These are phyloP conservation scores for Colletotrichum orchidophilum DNA, from an alignment of 2,329 filamentous ascomycete genomes.

Conservation along the genomic window DNA sequence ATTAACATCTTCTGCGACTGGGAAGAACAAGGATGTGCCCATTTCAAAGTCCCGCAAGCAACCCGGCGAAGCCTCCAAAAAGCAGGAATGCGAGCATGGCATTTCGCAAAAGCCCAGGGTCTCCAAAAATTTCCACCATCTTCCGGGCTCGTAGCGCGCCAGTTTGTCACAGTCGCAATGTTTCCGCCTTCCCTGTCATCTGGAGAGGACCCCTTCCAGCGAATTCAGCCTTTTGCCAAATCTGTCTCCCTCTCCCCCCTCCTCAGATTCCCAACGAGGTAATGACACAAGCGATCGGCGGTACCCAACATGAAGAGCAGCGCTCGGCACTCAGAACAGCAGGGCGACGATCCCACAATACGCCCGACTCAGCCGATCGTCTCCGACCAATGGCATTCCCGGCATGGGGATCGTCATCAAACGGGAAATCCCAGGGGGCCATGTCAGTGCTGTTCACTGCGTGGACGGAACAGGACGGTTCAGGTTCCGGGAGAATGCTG, in stretches of 20 bases:
- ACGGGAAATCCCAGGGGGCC: background rate
- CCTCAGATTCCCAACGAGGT: constrained; percentile 5
- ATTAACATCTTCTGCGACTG: background rate
- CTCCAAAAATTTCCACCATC: constrained; percentile 3
- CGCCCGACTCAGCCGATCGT: constrained; percentile 27
- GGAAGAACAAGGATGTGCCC: constrained; percentile 2
- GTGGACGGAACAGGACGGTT: constrained; percentile 8
- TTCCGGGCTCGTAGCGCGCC: background rate
- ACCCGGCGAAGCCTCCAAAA: background rate
- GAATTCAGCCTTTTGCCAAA: background rate
- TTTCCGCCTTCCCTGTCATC: background rate
- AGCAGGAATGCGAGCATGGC: constrained; percentile 24
- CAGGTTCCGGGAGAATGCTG: background rate
- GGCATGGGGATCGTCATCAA: constrained; percentile 22
- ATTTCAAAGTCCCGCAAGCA: background rate
- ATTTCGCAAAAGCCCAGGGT: constrained; percentile 6
- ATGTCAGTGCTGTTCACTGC: constrained; percentile 1
- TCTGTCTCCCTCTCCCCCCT: background rate
- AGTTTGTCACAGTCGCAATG: background rate
- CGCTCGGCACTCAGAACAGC: constrained; percentile 16
- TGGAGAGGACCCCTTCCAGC: background rate
- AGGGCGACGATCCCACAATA: constrained; percentile 30
- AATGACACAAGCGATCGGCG: constrained; percentile 27
- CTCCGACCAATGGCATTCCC: constrained; percentile 10
- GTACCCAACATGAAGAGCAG: constrained; percentile 14